These are phyloP conservation scores for Cladosporium sp. DNA, from an alignment of 2,329 filamentous ascomycete species.

Conservation along the genomic window DNA sequence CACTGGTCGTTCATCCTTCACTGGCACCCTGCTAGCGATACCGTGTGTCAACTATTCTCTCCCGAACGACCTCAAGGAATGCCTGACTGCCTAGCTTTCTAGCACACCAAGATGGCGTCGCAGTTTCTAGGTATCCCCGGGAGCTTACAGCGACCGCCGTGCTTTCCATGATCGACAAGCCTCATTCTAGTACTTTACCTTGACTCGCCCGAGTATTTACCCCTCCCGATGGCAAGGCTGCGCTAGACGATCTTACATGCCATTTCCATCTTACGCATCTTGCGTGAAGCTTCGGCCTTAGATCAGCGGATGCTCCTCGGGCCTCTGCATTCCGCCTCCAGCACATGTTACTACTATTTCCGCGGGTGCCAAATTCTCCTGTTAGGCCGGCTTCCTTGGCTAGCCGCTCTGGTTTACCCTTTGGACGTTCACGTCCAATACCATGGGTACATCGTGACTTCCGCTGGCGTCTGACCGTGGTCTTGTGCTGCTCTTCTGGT, in stretches of 20 bases:
- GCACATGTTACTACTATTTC: neutral
- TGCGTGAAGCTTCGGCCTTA: too few species aligned
- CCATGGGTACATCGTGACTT: neutral
- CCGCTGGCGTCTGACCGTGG: neutral
- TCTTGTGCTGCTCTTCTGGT: conserved; percentile 1
- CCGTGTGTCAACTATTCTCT: too few species aligned
- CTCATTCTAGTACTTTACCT: neutral
- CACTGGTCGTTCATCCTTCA: too few species aligned
- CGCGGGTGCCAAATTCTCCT: neutral
- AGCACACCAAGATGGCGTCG: too few species aligned
- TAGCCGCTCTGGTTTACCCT: neutral
- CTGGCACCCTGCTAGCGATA: too few species aligned
- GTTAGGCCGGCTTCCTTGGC: neutral
- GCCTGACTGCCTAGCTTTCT: too few species aligned
- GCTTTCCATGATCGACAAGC: neutral
- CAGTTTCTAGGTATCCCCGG: neutral
- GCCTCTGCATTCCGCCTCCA: neutral
- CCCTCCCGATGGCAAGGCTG: neutral
- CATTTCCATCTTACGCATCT: neutral
- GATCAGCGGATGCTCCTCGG: neutral
- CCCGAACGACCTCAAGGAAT: too few species aligned
- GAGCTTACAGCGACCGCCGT: neutral
- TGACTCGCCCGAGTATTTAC: neutral
- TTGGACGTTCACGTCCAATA: too few species aligned
- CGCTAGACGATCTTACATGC: neutral